Evolutionary conservation across 2,329 filamentous ascomycete species (phyloP).

Genomic region (Raffaelea albimanens): DNA sequence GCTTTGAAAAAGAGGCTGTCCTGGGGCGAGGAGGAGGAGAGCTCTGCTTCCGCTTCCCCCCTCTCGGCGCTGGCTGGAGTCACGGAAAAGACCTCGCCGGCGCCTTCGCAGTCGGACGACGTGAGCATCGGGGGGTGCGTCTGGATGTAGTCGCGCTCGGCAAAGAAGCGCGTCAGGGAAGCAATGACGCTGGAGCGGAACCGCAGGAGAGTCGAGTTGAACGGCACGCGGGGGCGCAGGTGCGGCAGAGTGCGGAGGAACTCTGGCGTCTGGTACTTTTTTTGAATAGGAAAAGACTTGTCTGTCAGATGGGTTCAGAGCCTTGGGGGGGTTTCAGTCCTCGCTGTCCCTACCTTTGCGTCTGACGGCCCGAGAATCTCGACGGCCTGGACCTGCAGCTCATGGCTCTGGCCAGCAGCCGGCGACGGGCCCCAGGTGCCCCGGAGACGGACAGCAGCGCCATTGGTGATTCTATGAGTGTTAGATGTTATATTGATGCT

Average conservation of each 20-base stretch:
- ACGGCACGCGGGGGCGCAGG: slow-evolving; percentile 69
- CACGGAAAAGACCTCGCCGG: slow-evolving; percentile 84
- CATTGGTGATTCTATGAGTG: slow-evolving; percentile 79
- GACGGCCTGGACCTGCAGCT: slow-evolving; percentile 65
- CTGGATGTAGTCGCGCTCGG: slow-evolving; percentile 61
- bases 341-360: slow-evolving; percentile 53
- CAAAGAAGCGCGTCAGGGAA: slow-evolving; percentile 67
- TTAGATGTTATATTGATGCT: no score
- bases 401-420: slow-evolving; percentile 62
- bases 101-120: slow-evolving; percentile 94
- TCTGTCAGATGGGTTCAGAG: no score
- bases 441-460: slow-evolving; percentile 66
- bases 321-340: background rate
- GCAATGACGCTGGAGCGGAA: slow-evolving; percentile 74
- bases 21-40: background rate
- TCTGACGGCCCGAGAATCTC: slow-evolving; percentile 69
- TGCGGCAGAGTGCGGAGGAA: slow-evolving; percentile 85
- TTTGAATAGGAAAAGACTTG: slow-evolving; percentile 86
- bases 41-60: background rate
- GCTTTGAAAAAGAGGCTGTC: slow-evolving; percentile 61
- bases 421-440: slow-evolving; percentile 69
- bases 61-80: slow-evolving; percentile 17
- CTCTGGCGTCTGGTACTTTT: slow-evolving; percentile 87
- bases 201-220: slow-evolving; percentile 71
- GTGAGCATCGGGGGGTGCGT: slow-evolving; percentile 91